Conservation (phyloP, 306 rosid genomes). For the Elaeagnus macrophylla region DNA sequence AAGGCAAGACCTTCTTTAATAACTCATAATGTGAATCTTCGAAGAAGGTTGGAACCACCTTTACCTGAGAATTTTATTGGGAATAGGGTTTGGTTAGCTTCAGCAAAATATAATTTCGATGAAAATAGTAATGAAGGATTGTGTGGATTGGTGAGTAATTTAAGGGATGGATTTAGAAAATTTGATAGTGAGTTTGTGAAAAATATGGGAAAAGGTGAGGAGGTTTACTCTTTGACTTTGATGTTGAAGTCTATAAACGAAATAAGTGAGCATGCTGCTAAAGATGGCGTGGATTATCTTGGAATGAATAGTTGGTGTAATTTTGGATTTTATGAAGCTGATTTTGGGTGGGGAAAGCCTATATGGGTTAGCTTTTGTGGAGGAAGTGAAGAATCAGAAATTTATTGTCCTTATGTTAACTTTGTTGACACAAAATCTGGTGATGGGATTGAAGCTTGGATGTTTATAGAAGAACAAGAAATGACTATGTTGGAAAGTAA, state of each 20-base stretch:
- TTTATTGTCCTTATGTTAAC: background rate
- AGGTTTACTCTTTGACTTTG: background rate
- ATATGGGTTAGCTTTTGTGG: background rate
- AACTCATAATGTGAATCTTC: too few species aligned
- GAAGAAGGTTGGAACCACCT: too few species aligned
- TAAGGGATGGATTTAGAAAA: background rate
- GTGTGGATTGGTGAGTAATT: too few species aligned
- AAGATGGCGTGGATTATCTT: background rate
- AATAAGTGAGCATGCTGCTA: background rate
- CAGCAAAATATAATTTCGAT: too few species aligned
- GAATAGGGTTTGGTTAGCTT: too few species aligned
- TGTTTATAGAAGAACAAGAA: background rate
- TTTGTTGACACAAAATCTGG: background rate
- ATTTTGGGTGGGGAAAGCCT: background rate
- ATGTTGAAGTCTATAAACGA: background rate
- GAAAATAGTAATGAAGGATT: too few species aligned
- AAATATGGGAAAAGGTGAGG: background rate
- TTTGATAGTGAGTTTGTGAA: too few species aligned
- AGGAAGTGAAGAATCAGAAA: too few species aligned
- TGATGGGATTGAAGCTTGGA: conserved; percentile 5
- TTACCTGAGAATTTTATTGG: too few species aligned
- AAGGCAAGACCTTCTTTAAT: too few species aligned
- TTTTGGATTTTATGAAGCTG: background rate
- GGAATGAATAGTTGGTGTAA: background rate
- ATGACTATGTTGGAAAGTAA: background rate